These are phyloP conservation scores for Paramecium bursaria DNA, from an alignment of 73 alveolate genomes.

Conservation along the genomic window DNA sequence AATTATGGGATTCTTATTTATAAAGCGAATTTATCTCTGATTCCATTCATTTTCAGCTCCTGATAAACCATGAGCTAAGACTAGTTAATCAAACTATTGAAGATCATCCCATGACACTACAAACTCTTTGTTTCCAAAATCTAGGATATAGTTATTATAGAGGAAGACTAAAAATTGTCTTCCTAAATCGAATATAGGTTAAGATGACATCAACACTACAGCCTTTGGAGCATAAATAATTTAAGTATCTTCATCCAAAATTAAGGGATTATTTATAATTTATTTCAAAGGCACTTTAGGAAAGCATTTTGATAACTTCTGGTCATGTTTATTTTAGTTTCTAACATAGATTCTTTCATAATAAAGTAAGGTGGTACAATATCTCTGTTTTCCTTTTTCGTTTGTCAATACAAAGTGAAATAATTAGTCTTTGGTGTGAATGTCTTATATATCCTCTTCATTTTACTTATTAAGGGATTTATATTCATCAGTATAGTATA, in stretches of 20 bases:
- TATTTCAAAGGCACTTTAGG: slow-evolving; percentile 60
- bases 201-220: slow-evolving; percentile 22
- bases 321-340: slow-evolving; percentile 48
- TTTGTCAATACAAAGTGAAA: slow-evolving; percentile 41
- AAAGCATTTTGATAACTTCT: slow-evolving; percentile 57
- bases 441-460: slow-evolving; percentile 6
- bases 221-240: slow-evolving; percentile 67
- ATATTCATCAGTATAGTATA: slow-evolving; percentile 5
- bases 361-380: slow-evolving; percentile 11
- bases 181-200: slow-evolving; percentile 46
- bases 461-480: neutral
- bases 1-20: slow-evolving; percentile 20
- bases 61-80: slow-evolving; percentile 35
- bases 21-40: slow-evolving; percentile 9
- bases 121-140: slow-evolving; percentile 35
- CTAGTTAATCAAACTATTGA: slow-evolving; percentile 17
- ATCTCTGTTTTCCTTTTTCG: slow-evolving; percentile 39
- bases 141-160: slow-evolving; percentile 57
- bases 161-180: slow-evolving; percentile 60
- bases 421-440: slow-evolving; percentile 22
- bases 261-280: slow-evolving; percentile 65
- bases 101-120: slow-evolving; percentile 19
- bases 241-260: slow-evolving; percentile 68
- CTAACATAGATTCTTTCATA: slow-evolving; percentile 64
- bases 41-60: slow-evolving; percentile 60